Evolutionary conservation across 139 green algal species (phyloP).

Genomic region (Coelastrella sp.): DNA sequence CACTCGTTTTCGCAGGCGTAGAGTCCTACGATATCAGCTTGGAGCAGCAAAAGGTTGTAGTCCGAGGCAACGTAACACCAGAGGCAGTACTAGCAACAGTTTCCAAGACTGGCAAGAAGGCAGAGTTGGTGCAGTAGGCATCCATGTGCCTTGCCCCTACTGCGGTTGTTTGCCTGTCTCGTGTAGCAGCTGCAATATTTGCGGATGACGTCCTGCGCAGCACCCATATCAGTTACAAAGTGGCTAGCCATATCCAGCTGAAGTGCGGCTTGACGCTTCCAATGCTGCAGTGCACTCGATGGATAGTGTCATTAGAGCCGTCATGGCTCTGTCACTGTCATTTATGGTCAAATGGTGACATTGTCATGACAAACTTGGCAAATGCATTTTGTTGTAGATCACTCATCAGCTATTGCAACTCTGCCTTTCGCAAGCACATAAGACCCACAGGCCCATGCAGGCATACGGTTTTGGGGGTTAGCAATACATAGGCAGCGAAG

Average conservation of each 20-base stretch:
- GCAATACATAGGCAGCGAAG: no score
- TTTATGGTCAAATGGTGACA: no score
- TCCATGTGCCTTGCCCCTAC: neutral
- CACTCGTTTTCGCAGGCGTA: slow-evolving; percentile 60
- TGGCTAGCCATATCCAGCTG: neutral
- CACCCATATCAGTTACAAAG: neutral
- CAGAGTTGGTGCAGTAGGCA: slow-evolving; percentile 53
- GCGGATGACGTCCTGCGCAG: neutral
- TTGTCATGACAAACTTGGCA: no score
- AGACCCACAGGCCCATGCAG: no score
- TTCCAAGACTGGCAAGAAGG: slow-evolving; percentile 76
- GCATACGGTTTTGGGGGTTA: no score
- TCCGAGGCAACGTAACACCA: slow-evolving; percentile 70
- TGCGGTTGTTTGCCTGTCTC: neutral
- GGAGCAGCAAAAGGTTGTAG: slow-evolving; percentile 71
- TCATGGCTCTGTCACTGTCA: no score
- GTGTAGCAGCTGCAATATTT: neutral
- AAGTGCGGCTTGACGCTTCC: neutral
- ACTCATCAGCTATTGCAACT: no score
- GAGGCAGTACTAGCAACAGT: slow-evolving; percentile 75
- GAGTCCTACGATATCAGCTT: slow-evolving; percentile 74
- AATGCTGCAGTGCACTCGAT: neutral
- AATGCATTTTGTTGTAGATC: no score
- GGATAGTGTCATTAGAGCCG: neutral
- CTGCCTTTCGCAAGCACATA: neutral